Evolutionary conservation across 805 yeast species (phyloP), one percentile per base, ranked within the genome.

Genomic region (Sugiyamaella boreocaroliniensis): DNA sequence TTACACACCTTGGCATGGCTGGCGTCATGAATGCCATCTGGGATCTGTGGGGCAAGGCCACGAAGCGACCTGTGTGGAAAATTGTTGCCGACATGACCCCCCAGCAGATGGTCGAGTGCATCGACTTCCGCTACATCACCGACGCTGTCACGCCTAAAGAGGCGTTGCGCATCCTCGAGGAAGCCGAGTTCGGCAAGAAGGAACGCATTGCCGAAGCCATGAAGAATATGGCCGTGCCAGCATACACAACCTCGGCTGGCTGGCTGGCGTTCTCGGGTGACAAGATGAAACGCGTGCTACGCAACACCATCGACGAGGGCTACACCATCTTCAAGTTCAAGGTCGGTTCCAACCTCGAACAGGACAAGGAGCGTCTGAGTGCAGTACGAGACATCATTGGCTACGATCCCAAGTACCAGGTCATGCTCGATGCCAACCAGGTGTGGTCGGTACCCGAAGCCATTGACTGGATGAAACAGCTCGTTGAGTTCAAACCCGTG

Each of bases 201-300:
- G 58, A 59, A 29, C 55, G 73, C 43, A 44, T 70, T 22, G 44
- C 61, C 29, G 68, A 68, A 14, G 75, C 72, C 2, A 40, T 59
- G 11, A 55, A 58, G 16, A 64, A 64, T 52, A 54, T 48, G 4
- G 73, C 74, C 1, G 76, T 72, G 32, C 76, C 74, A 1, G 73
- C 73, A 5, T 72, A 72, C 54, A 71, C 76, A 29, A 72, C 76
- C 16, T 63, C 71, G 44, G 74, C 76, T 7, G 76, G 76, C 29
- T 72, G 76, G 76, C 61, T 72, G 14, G 75, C 71, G 7, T 72
- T 66, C 54, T 55, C 62, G 20, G 75, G 69, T 29, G 75, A 72
- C 16, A 71, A 71, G 50, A 71, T 71, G 72, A 65, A 65, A 47
- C 50, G 52, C 9, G 54, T 69, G 43, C 54, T 70, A 19, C 52